Conservation (phyloP, 2,329 filamentous ascomycete genomes). For the Penicillium sclerotiorum region DNA sequence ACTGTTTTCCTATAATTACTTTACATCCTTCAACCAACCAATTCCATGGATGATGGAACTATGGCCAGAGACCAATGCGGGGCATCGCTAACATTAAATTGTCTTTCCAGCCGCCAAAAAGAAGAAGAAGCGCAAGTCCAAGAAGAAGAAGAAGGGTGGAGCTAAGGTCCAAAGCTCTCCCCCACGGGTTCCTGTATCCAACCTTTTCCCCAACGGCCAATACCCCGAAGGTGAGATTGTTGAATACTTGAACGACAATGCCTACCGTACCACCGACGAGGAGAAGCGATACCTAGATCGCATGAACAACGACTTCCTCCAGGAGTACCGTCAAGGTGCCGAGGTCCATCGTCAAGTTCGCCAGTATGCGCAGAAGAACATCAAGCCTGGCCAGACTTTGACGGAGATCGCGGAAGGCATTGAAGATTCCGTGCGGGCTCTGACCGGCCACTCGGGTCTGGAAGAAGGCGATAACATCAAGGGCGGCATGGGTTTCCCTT, state of each 20-base stretch:
- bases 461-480: slow-evolving; percentile 76
- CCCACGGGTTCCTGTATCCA: slow-evolving; percentile 71
- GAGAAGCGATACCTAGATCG: slow-evolving; percentile 83
- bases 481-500: slow-evolving; percentile 85
- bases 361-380: slow-evolving; percentile 77
- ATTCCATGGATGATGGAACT: no score
- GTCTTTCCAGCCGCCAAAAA: slow-evolving; percentile 60
- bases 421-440: slow-evolving; percentile 75
- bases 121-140: slow-evolving; percentile 82
- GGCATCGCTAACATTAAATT: slow-evolving; percentile 5
- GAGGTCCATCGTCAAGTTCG: slow-evolving; percentile 88
- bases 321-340: slow-evolving; percentile 81
- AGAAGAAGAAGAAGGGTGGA: slow-evolving; percentile 65
- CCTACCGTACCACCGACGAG: slow-evolving; percentile 77
- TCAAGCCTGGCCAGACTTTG: slow-evolving; percentile 78
- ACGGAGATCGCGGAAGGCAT: slow-evolving; percentile 87
- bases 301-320: slow-evolving; percentile 76
- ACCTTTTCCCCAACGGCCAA: slow-evolving; percentile 70
- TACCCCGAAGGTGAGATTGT: slow-evolving; percentile 79
- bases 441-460: slow-evolving; percentile 75
- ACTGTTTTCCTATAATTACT: no score
- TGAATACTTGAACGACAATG: slow-evolving; percentile 76
- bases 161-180: slow-evolving; percentile 75
- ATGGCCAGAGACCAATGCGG: slow-evolving; percentile 7
- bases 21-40: no score